Conservation (phyloP, 495 filamentous ascomycete genomes). For the Penicillium roqueforti region DNA sequence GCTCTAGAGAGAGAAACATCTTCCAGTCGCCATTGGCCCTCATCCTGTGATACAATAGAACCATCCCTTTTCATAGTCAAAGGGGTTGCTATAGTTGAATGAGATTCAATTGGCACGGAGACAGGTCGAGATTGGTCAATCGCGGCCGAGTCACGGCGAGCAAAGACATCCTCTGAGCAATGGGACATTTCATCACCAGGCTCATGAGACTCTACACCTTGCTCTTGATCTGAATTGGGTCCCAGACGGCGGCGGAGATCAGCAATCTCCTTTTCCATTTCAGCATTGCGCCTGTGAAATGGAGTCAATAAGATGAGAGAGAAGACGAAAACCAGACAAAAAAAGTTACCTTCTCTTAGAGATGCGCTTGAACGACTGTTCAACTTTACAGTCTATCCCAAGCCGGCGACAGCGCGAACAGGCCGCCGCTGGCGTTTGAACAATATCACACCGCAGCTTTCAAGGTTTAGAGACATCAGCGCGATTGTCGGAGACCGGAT, state of each 20-base stretch:
- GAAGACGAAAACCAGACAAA: not conserved
- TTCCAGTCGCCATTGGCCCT: constrained; percentile 40
- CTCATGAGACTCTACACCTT: constrained; percentile 25
- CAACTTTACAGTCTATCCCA: constrained; percentile 47
- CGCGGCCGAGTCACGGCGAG: constrained; percentile 29
- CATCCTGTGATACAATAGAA: constrained; percentile 41
- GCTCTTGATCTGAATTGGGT: constrained; percentile 28
- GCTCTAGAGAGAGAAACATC: constrained; percentile 39
- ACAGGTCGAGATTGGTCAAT: constrained; percentile 32
- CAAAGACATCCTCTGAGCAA: constrained; percentile 39
- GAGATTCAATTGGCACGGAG: constrained; percentile 36
- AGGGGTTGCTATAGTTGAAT: constrained; percentile 36
- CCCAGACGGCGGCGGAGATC: constrained; percentile 45
- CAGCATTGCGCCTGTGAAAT: constrained; percentile 43
- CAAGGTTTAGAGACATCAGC: constrained; percentile 3
- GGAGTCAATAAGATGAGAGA: constrained; percentile 10
- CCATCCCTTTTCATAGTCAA: constrained; percentile 38
- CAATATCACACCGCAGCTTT: constrained; percentile 48
- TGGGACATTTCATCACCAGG: constrained; percentile 36
- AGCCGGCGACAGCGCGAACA: constrained; percentile 47
- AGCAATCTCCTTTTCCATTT: constrained; percentile 49
- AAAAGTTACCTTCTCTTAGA: constrained; percentile 42
- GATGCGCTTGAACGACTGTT: constrained; percentile 46
- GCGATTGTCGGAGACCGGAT: not conserved
- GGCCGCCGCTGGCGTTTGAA: constrained; percentile 41